Percentiles rank a stretch among this genome's conserved stretches.
phyloP scores from a whole-genome alignment of 164 flowering plant genomes.

The Litsea cubeba region DNA sequence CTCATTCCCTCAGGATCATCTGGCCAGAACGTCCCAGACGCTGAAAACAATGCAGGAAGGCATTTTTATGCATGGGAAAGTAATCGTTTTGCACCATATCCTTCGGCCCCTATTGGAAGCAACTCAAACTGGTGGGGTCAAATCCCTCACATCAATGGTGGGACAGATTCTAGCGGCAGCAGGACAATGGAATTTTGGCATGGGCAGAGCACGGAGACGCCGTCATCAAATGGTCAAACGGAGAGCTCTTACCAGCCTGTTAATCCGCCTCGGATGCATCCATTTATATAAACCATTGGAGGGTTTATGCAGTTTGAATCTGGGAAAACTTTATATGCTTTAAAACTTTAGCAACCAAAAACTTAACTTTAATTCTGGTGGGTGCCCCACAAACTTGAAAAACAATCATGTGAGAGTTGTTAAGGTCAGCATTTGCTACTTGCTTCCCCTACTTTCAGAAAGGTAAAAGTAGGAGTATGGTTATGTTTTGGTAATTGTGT shows the following conservation, averaged over 20 bases:
- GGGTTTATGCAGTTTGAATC: slow-evolving; percentile 22
- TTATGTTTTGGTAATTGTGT: background rate
- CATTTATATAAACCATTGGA: slow-evolving; percentile 29
- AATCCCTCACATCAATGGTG: slow-evolving; percentile 48
- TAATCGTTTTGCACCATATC: slow-evolving; percentile 59
- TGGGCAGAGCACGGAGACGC: slow-evolving; percentile 72
- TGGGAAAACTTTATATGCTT: slow-evolving; percentile 14
- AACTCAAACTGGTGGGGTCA: slow-evolving; percentile 57
- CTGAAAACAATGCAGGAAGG: slow-evolving; percentile 40
- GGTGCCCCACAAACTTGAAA: slow-evolving; percentile 28
- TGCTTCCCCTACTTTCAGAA: background rate
- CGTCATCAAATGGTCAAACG: slow-evolving; percentile 57
- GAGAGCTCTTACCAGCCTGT: slow-evolving; percentile 28
- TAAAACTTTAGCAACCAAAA: slow-evolving; percentile 27
- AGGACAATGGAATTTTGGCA: slow-evolving; percentile 44
- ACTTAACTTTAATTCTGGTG: slow-evolving; percentile 12
- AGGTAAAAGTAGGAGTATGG: background rate
- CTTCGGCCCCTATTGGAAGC: slow-evolving; percentile 52
- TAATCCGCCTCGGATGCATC: slow-evolving; percentile 19
- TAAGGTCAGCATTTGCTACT: background rate
- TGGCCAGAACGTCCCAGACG: slow-evolving; percentile 53
- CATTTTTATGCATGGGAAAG: slow-evolving; percentile 74
- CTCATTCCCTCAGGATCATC: slow-evolving; percentile 27
- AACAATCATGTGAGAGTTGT: slow-evolving; percentile 27
- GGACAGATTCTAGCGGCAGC: slow-evolving; percentile 42